Conservation (phyloP, 306 rosid genomes). For the Leucaena leucocephala region DNA sequence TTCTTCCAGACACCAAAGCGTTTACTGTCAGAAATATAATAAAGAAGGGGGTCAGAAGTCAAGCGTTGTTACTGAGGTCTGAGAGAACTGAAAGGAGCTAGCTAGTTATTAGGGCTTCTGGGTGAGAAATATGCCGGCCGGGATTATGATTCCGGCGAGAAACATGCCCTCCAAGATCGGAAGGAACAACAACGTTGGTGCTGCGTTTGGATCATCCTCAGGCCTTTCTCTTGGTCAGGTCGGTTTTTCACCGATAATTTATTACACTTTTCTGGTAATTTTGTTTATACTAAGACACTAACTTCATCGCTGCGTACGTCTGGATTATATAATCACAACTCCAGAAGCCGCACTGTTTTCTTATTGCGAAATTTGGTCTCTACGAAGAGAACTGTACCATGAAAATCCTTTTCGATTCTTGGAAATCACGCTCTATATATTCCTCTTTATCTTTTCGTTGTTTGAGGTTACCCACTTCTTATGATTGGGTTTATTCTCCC, state of each 20-base stretch:
- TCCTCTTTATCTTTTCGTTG: conserved; percentile 8
- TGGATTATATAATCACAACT: neutral
- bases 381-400: conserved; percentile 28
- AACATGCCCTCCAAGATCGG: conserved; percentile 55
- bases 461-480: neutral
- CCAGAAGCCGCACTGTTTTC: neutral
- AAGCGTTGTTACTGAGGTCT: neutral
- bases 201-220: conserved; percentile 69
- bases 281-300: too few relatives aligned
- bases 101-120: neutral
- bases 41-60: neutral
- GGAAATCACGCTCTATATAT: conserved; percentile 38
- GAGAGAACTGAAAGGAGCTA: neutral
- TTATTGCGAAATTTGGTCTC: conserved; percentile 8
- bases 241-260: conserved; percentile 35
- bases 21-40: neutral
- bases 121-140: conserved; percentile 50
- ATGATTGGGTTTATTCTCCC: neutral
- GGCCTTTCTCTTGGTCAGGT: conserved; percentile 77
- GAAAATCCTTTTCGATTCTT: conserved; percentile 62
- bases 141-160: conserved; percentile 61
- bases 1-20: conserved; percentile 18
- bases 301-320: neutral
- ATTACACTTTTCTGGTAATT: neutral
- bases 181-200: conserved; percentile 51